These are phyloP conservation scores for Cladobotryum protrusum DNA, from an alignment of 2,329 filamentous ascomycete genomes.

Conservation along the genomic window DNA sequence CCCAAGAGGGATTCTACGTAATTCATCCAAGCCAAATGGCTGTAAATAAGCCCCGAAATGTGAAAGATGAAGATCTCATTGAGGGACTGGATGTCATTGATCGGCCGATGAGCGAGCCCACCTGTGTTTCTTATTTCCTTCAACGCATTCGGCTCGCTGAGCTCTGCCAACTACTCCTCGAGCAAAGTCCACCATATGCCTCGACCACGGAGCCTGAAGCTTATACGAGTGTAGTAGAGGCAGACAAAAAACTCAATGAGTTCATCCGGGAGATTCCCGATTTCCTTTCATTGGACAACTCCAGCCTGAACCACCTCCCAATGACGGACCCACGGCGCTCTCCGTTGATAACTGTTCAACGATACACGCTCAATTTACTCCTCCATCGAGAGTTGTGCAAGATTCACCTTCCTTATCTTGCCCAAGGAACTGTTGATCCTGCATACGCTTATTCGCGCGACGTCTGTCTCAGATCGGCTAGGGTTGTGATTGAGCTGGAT, in stretches of 20 bases:
- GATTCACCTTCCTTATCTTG: constrained; percentile 30
- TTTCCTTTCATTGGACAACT: constrained; percentile 22
- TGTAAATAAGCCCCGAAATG: constrained; percentile 32
- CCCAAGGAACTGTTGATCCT: constrained; percentile 28
- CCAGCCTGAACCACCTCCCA: constrained; percentile 16
- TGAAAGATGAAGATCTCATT: constrained; percentile 32
- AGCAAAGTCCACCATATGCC: constrained; percentile 22
- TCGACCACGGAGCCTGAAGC: constrained; percentile 25
- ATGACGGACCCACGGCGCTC: constrained; percentile 17
- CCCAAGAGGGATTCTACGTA: constrained; percentile 29
- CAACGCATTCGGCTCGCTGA: constrained; percentile 33
- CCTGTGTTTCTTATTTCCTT: constrained; percentile 32
- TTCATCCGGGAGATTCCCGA: constrained; percentile 24
- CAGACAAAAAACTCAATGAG: constrained; percentile 25
- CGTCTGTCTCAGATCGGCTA: constrained; percentile 26
- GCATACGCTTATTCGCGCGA: constrained; percentile 26
- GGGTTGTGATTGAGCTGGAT: constrained; percentile 26
- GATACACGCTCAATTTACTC: constrained; percentile 28
- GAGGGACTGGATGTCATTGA: constrained; percentile 22
- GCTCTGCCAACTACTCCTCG: constrained; percentile 29
- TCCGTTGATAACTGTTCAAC: constrained; percentile 23
- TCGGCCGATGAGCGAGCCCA: constrained; percentile 25
- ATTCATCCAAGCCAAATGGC: constrained; percentile 34
- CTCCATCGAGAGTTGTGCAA: constrained; percentile 30
- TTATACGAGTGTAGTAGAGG: constrained; percentile 26